Base-by-base conservation (phyloP, 164 flowering plant genomes). In the Liriodendron chinense region DNA sequence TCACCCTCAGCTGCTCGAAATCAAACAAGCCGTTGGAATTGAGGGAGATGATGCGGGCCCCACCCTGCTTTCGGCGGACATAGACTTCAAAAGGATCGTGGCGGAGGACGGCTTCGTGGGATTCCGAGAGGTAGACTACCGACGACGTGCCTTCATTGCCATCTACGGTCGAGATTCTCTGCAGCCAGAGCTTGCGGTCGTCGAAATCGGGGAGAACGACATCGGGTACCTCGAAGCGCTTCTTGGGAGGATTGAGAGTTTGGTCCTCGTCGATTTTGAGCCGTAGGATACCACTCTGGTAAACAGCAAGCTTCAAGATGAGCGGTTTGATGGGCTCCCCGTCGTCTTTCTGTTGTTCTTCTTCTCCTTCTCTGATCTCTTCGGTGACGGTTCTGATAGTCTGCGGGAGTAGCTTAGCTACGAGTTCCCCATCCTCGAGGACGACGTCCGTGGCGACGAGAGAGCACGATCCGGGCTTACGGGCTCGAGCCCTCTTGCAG, bases 401-500 rank as follows among this genome's bases (percentile, higher is more conserved):
- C 43, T 7, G 34, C 48, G 90, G 76, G 68, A 85, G 3, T 74
- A 96, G 90, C 72, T 86, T 89, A 75, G 98, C 98, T 2, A 74
- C 77, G 76, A 96, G 92, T 34, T 92, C 92, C 0, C 98, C 98
- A 48, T 85, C 85, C 14, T 83, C 69, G 78, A 93, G 77, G 74
- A 83, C 1, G 69, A 92, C 88, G 26, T 88, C 87, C 47, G 78
- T 43, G 71, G 85, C 96, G 70, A 83, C 14, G 24, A 92, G 89
- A 12, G 82, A 47, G 79, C 83, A 89, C 20, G 86, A 74, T 20
- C 86, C 86, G 62, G 98, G 94, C 24, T 80, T 75, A 57, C 94
- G 87, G 56, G 92, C 82, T 24, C 99, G 91, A 62, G 97, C 93
- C n/a, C 94, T 85, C 65, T 92, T 93, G 91, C 99, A 96, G 84